Evolutionary conservation across 2,329 filamentous ascomycete genomes (phyloP).

Genomic region (Pseudogymnoascus sp.): DNA sequence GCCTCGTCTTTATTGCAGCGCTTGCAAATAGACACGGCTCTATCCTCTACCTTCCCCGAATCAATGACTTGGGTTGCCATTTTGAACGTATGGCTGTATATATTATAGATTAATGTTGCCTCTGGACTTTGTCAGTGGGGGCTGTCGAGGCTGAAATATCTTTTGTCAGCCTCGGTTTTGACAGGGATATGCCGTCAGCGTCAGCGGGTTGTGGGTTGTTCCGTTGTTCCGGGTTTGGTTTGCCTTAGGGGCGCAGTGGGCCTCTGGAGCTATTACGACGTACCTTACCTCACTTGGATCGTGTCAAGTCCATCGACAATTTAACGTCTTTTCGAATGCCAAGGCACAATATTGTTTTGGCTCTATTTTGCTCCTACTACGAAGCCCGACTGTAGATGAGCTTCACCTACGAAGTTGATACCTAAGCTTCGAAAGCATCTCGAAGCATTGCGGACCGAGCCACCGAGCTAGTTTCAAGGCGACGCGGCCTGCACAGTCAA

Average conservation of each 20-base stretch:
- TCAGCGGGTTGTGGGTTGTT: slow-evolving; percentile 1
- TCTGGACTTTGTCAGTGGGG: neutral
- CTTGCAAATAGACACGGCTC: slow-evolving; percentile 19
- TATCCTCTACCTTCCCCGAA: neutral
- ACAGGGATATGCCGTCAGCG: neutral
- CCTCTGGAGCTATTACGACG: slow-evolving; percentile 8
- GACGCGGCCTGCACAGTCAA: slow-evolving; percentile 21
- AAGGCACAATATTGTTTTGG: neutral
- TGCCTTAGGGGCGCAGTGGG: slow-evolving; percentile 8
- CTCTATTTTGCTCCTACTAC: neutral
- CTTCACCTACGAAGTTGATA: neutral
- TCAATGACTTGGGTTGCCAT: neutral
- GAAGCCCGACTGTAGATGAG: slow-evolving; percentile 2
- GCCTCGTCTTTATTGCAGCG: slow-evolving; percentile 24
- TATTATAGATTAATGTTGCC: neutral
- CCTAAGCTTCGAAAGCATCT: neutral
- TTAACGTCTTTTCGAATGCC: neutral
- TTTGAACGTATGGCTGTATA: neutral
- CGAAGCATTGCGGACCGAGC: slow-evolving; percentile 9
- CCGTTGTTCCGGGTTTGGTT: neutral
- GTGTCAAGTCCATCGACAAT: slow-evolving; percentile 5
- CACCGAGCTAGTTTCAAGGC: slow-evolving; percentile 16
- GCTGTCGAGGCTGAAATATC: slow-evolving; percentile 1
- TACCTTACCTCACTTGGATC: neutral
- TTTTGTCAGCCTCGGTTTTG: slow-evolving; percentile 5